These are phyloP conservation scores for Chaetoceros muelleri DNA, from an alignment of 108 stramenopile genomes.

Conservation along the genomic window DNA sequence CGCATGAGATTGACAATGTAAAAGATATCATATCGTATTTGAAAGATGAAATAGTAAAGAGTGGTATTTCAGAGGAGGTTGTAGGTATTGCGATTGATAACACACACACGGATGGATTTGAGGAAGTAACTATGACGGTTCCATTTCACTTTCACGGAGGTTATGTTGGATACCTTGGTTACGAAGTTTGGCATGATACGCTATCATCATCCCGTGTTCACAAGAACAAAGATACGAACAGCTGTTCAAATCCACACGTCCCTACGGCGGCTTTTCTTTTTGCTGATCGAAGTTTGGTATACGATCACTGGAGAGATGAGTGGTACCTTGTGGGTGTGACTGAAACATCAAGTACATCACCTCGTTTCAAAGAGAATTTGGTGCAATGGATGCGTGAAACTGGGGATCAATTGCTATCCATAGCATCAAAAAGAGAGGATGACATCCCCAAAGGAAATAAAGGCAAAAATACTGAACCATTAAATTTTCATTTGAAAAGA, in stretches of 20 bases:
- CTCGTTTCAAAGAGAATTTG: neutral
- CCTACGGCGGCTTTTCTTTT: constrained; percentile 74
- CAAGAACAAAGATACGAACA: neutral
- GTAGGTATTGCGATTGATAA: constrained; percentile 11
- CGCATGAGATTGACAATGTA: constrained; percentile 6
- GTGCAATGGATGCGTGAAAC: constrained; percentile 48
- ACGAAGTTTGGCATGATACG: constrained; percentile 72
- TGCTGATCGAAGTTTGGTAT: constrained; percentile 57
- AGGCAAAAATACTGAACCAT: neutral
- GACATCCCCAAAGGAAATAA: neutral
- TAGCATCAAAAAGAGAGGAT: neutral
- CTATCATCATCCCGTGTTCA: neutral
- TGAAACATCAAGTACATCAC: constrained; percentile 1
- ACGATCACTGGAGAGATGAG: constrained; percentile 46
- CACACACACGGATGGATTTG: neutral
- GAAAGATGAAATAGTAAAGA: constrained; percentile 5
- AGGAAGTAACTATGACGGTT: constrained; percentile 3
- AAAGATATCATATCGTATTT: constrained; percentile 24
- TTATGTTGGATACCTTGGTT: constrained; percentile 70
- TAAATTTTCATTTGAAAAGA: constrained; percentile 48
- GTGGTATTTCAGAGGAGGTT: constrained; percentile 6
- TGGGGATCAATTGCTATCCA: constrained; percentile 8
- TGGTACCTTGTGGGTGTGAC: constrained; percentile 63
- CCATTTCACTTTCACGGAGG: constrained; percentile 77
- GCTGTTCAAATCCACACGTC: constrained; percentile 19